Conservation (phyloP, 1,139 yeast genomes). For the Blastobotrys ciferrii region DNA sequence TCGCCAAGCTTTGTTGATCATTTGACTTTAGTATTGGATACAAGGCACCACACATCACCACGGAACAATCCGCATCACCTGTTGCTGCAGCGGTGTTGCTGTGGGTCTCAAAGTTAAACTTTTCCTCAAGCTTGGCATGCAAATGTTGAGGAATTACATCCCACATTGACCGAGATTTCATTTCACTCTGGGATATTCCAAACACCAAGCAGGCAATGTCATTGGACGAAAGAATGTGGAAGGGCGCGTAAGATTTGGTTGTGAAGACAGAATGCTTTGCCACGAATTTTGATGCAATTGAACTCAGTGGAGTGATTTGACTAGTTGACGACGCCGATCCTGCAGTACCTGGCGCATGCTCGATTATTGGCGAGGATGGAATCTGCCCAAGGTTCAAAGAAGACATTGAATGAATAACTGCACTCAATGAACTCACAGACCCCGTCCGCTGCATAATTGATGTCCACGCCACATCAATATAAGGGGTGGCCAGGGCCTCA, state of each 20-base stretch:
- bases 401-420: conserved; percentile 25
- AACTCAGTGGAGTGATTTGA: conserved; percentile 28
- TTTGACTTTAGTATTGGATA: conserved; percentile 49
- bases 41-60: conserved; percentile 56
- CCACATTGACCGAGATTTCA: conserved; percentile 62
- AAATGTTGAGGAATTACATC: conserved; percentile 47
- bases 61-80: conserved; percentile 25
- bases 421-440: conserved; percentile 20
- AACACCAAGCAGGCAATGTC: conserved; percentile 86
- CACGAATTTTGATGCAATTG: conserved; percentile 33
- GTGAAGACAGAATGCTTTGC: conserved; percentile 66
- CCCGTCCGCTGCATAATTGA: conserved; percentile 25
- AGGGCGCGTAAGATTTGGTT: conserved; percentile 71
- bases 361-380: conserved; percentile 7
- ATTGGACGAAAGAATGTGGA: conserved; percentile 79
- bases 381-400: conserved; percentile 21
- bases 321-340: conserved; percentile 11
- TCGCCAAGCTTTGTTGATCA: conserved; percentile 36
- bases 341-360: conserved; percentile 8
- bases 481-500: conserved; percentile 35
- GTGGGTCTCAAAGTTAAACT: background rate
- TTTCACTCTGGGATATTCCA: conserved; percentile 68
- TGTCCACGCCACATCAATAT: conserved; percentile 29
- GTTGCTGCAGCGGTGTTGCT: background rate
- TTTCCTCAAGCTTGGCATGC: conserved; percentile 8